Percentiles rank a stretch among this genome's conserved stretches.
Conservation (phyloP, 116 monocot species). For the Cymodocea nodosa region DNA sequence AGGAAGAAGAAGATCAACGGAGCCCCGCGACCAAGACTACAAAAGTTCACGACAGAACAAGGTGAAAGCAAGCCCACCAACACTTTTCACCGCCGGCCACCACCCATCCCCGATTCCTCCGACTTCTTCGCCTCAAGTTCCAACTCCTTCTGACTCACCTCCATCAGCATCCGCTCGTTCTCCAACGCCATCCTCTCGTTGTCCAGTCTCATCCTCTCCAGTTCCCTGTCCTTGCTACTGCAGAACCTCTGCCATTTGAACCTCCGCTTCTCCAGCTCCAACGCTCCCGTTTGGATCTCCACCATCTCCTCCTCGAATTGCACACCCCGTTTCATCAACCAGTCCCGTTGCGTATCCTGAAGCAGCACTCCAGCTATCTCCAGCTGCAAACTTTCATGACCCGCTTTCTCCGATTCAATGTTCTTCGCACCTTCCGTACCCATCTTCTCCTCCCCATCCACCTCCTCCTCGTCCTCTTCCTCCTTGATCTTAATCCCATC, state of each 20-base stretch:
- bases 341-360: slow-evolving; percentile 23
- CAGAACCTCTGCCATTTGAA: slow-evolving; percentile 72
- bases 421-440: slow-evolving; percentile 2
- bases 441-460: slow-evolving; percentile 13
- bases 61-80: background rate
- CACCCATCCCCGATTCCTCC: background rate
- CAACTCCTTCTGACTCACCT: slow-evolving; percentile 44
- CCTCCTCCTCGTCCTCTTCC: slow-evolving; percentile 15
- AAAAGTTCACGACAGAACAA: background rate
- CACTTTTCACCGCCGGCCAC: background rate
- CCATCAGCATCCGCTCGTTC: slow-evolving; percentile 48
- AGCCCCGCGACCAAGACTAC: too few relatives aligned
- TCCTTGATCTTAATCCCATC: slow-evolving; percentile 11
- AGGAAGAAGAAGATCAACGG: too few relatives aligned
- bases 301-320: slow-evolving; percentile 42
- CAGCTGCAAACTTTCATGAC: slow-evolving; percentile 10
- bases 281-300: slow-evolving; percentile 26
- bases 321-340: slow-evolving; percentile 31
- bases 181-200: slow-evolving; percentile 58
- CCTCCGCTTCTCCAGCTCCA: slow-evolving; percentile 49
- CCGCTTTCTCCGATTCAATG: slow-evolving; percentile 7
- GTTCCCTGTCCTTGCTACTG: slow-evolving; percentile 66
- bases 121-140: slow-evolving; percentile 17
- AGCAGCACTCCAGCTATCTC: slow-evolving; percentile 30
- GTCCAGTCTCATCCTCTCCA: slow-evolving; percentile 56